Conservation (phyloP, 306 rosid genomes). For the Acacia crassicarpa region DNA sequence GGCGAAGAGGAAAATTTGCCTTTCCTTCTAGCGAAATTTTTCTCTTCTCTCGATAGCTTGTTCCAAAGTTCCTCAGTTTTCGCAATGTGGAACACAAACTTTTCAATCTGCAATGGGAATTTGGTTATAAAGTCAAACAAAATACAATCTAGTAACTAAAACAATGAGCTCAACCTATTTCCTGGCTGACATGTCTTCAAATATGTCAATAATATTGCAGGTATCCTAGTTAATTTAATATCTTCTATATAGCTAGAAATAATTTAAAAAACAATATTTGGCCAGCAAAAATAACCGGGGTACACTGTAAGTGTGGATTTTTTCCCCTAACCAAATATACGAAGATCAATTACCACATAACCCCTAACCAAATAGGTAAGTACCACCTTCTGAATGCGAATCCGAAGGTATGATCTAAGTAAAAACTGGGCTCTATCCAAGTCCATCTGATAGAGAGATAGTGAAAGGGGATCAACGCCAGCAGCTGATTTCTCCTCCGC, state of each 20-base stretch:
- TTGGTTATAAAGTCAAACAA: slow-evolving; percentile 10
- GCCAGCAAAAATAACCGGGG: neutral
- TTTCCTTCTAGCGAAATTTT: slow-evolving; percentile 57
- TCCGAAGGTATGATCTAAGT: slow-evolving; percentile 79
- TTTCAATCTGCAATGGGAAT: slow-evolving; percentile 70
- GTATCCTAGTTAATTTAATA: neutral
- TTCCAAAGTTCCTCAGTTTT: slow-evolving; percentile 61
- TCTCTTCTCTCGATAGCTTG: slow-evolving; percentile 76
- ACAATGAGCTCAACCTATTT: slow-evolving; percentile 2
- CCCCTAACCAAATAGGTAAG: neutral
- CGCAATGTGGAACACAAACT: slow-evolving; percentile 67
- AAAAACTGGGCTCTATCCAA: slow-evolving; percentile 83
- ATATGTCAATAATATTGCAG: neutral
- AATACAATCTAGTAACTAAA: slow-evolving; percentile 17
- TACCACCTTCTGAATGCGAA: slow-evolving; percentile 84
- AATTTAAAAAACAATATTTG: neutral
- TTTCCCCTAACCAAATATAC: neutral
- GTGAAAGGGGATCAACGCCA: slow-evolving; percentile 64
- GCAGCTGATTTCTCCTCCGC: slow-evolving; percentile 60
- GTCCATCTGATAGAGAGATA: slow-evolving; percentile 96
- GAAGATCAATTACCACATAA: neutral
- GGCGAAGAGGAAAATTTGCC: slow-evolving; percentile 13
- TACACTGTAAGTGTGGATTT: neutral
- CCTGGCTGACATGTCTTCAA: slow-evolving; percentile 11
- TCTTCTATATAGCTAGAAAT: neutral